These are phyloP conservation scores for Acacia crassicarpa DNA, from an alignment of 306 rosid genomes.

Conservation along the genomic window DNA sequence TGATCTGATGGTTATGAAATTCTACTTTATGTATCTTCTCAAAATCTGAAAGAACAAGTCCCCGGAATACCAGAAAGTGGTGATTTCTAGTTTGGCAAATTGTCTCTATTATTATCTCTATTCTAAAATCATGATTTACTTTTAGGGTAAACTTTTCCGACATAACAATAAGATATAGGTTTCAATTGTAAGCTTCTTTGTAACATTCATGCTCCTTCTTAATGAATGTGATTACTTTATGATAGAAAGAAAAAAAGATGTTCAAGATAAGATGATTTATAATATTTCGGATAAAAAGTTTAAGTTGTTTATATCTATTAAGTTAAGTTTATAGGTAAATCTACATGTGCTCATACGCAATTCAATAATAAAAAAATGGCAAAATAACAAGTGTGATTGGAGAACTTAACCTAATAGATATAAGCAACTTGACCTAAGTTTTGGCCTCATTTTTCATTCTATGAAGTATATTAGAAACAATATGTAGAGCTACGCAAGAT, in stretches of 20 bases:
- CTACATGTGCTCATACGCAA: background rate
- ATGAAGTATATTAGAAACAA: background rate
- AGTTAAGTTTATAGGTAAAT: background rate
- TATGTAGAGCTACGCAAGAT: background rate
- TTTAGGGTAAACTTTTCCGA: background rate
- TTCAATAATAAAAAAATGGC: too few relatives aligned
- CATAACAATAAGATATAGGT: background rate
- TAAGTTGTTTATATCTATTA: background rate
- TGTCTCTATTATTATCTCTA: background rate
- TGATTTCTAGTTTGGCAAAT: background rate
- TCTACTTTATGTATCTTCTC: background rate
- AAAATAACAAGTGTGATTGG: too few relatives aligned
- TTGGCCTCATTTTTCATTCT: background rate
- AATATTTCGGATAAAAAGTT: too few relatives aligned
- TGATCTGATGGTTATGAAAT: background rate
- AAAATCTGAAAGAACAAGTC: background rate
- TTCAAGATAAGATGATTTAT: background rate
- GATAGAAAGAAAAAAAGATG: background rate
- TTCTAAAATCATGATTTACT: background rate
- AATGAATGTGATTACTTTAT: background rate
- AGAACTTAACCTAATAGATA: too few relatives aligned
- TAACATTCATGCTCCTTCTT: conserved; percentile 54
- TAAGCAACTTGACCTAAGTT: background rate
- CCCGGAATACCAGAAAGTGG: background rate
- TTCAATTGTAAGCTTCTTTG: background rate